Evolutionary conservation across 805 yeast genomes (phyloP).

Genomic region (Pichia deserticola): DNA sequence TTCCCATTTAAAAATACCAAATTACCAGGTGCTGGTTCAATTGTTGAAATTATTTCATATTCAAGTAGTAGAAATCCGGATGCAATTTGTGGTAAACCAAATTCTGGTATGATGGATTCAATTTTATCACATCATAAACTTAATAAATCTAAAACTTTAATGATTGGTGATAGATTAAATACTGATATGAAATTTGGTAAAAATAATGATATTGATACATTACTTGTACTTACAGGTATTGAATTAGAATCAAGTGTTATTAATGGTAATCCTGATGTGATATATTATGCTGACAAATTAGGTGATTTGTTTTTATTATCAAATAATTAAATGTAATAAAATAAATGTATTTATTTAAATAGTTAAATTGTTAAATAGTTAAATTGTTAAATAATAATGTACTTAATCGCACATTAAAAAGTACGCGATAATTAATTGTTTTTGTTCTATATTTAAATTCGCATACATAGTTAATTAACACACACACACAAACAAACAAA

Average conservation of each 20-base stretch:
- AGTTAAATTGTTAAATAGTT: no score
- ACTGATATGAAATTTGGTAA: slow-evolving; percentile 92
- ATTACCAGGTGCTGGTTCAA: slow-evolving; percentile 93
- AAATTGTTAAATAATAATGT: no score
- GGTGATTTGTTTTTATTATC: slow-evolving; percentile 66
- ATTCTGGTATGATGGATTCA: slow-evolving; percentile 82
- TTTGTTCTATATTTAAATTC: no score
- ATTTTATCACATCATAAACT: slow-evolving; percentile 60
- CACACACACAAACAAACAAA: no score
- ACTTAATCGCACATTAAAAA: no score
- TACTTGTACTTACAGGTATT: slow-evolving; percentile 87
- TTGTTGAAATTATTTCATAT: slow-evolving; percentile 66
- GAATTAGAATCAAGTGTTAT: slow-evolving; percentile 64
- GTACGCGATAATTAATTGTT: no score
- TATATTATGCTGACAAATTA: slow-evolving; percentile 58
- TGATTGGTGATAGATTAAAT: slow-evolving; percentile 94
- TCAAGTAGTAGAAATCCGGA: slow-evolving; percentile 73
- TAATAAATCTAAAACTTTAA: slow-evolving; percentile 58
- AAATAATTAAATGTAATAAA: background rate
- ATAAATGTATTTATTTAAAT: no score
- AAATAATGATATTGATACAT: slow-evolving; percentile 78
- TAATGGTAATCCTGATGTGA: slow-evolving; percentile 41
- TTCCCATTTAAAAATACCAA: slow-evolving; percentile 82
- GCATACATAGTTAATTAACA: no score
- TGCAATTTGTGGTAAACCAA: slow-evolving; percentile 85